Evolutionary conservation across 2,329 filamentous ascomycete species (phyloP).

Genomic region (Nigrograna mackinnonii): DNA sequence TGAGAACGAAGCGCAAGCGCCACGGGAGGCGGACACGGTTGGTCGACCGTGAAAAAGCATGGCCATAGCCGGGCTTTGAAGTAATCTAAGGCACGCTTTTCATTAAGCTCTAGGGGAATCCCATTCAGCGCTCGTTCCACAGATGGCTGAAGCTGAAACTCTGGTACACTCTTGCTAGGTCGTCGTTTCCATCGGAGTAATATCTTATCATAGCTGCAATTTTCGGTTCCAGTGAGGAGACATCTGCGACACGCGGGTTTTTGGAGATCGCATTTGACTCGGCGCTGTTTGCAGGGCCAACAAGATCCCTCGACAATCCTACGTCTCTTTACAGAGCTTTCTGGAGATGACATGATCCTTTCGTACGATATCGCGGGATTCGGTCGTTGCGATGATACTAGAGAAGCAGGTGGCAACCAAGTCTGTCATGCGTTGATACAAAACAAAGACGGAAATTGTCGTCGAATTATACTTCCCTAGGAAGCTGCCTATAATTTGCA

Average conservation of each 20-base stretch:
- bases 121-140: background rate
- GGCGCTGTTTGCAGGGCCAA: slow-evolving; percentile 1
- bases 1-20: slow-evolving; percentile 3
- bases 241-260: background rate
- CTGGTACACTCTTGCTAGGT: background rate
- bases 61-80: slow-evolving; percentile 17
- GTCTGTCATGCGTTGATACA: too few relatives aligned
- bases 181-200: background rate
- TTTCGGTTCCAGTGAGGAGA: background rate
- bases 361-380: too few relatives aligned
- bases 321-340: too few relatives aligned
- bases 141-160: background rate
- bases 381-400: too few relatives aligned
- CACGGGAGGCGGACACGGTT: slow-evolving; percentile 13
- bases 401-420: too few relatives aligned
- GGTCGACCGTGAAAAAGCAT: slow-evolving; percentile 10
- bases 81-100: slow-evolving; percentile 16
- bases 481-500: too few relatives aligned
- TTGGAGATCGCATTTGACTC: slow-evolving; percentile 1
- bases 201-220: background rate
- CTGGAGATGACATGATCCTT: too few relatives aligned
- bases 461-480: too few relatives aligned
- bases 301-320: background rate
- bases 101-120: slow-evolving; percentile 9
- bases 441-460: too few relatives aligned